Evolutionary conservation across 768 basidiomycete species (phyloP).

Genomic region (Naematelia encephala): DNA sequence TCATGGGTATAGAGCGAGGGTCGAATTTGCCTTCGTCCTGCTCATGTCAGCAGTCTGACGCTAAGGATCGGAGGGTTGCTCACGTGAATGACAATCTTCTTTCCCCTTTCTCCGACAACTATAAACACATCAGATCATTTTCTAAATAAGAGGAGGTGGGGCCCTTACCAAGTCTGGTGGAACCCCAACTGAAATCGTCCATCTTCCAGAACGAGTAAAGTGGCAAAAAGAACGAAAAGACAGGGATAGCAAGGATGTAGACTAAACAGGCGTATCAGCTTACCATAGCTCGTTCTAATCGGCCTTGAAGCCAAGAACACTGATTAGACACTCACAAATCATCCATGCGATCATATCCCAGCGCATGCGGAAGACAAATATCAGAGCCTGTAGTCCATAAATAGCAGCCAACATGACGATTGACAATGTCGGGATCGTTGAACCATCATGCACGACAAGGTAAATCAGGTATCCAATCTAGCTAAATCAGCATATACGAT

Average conservation of each 20-base stretch:
- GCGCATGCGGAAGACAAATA: constrained; percentile 86
- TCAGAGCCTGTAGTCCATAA: constrained; percentile 88
- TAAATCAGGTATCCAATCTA: constrained; percentile 87
- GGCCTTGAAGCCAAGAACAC: neutral
- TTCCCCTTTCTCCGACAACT: constrained; percentile 89
- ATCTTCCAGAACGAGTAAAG: constrained; percentile 96
- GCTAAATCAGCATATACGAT: constrained; percentile 7
- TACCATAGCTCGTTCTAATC: too few relatives aligned
- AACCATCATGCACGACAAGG: constrained; percentile 64
- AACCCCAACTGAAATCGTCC: constrained; percentile 83
- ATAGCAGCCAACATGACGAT: constrained; percentile 90
- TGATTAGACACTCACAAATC: constrained; percentile 36
- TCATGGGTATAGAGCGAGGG: constrained; percentile 84
- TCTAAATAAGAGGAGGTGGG: constrained; percentile 6
- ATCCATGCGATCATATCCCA: constrained; percentile 88
- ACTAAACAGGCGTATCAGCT: constrained; percentile 56
- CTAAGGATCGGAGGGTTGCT: constrained; percentile 44
- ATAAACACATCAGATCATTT: constrained; percentile 54
- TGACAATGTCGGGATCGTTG: constrained; percentile 72
- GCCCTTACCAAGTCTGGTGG: constrained; percentile 20
- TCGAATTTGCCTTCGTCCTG: constrained; percentile 98
- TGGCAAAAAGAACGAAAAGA: constrained; percentile 88
- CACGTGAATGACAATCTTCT: constrained; percentile 92
- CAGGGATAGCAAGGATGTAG: constrained; percentile 90
- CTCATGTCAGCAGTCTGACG: neutral